A percentile compares a stretch with the other conserved stretches of the same genome.
phyloP scores from a whole-genome alignment of 352 stramenopile genomes.

The Phytophthora chlamydospora region DNA sequence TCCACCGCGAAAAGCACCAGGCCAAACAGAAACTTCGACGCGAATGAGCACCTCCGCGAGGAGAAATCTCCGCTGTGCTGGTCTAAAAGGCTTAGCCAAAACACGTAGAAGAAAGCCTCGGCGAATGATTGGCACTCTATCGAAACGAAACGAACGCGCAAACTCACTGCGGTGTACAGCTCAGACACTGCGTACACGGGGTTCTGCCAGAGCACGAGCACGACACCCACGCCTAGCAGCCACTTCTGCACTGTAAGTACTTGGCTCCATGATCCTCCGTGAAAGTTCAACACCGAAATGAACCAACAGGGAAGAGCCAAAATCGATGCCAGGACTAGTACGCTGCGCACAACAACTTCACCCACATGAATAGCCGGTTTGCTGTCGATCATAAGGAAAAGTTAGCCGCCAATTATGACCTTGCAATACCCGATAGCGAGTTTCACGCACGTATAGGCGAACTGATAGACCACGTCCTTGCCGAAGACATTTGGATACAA shows the following conservation, averaged over 20 bases:
- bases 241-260: conserved; percentile 76
- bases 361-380: conserved; percentile 73
- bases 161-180: conserved; percentile 55
- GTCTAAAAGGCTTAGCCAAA: conserved; percentile 85
- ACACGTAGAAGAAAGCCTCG: conserved; percentile 77
- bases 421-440: neutral
- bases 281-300: conserved; percentile 64
- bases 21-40: conserved; percentile 39
- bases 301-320: conserved; percentile 76
- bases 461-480: conserved; percentile 71
- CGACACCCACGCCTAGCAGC: conserved; percentile 68
- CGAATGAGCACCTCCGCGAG: conserved; percentile 28
- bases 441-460: conserved; percentile 79
- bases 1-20: conserved; percentile 55
- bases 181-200: conserved; percentile 73
- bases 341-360: conserved; percentile 66
- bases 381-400: conserved; percentile 35
- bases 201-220: conserved; percentile 87
- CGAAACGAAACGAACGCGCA: conserved; percentile 69
- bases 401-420: neutral
- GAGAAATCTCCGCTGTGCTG: conserved; percentile 61
- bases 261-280: conserved; percentile 52
- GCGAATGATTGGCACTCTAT: conserved; percentile 75
- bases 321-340: conserved; percentile 66
- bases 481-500: conserved; percentile 82